A percentile compares a stretch with the other conserved stretches of the same genome.
These are phyloP conservation scores for Picea mariana DNA, from an alignment of 83 land plant species.

Conservation along the genomic window DNA sequence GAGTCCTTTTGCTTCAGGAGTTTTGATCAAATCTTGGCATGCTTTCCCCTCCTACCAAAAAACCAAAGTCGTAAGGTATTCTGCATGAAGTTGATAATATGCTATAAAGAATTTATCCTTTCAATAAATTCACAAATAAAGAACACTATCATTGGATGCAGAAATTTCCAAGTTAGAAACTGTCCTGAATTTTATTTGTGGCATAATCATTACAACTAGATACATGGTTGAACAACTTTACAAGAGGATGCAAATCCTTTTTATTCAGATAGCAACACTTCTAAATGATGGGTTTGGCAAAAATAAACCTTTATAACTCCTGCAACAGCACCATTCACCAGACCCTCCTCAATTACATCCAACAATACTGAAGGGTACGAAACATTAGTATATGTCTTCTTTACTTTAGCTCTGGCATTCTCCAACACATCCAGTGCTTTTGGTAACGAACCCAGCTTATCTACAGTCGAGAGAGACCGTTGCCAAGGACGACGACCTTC, in stretches of 20 bases:
- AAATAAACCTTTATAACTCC: constrained; percentile 33
- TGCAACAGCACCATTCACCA: constrained; percentile 39
- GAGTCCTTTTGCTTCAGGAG: constrained; percentile 39
- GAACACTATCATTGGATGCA: not conserved
- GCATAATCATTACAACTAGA: not conserved
- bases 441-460: constrained; percentile 39
- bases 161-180: not conserved
- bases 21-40: constrained; percentile 29
- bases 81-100: not conserved
- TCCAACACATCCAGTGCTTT: constrained; percentile 50
- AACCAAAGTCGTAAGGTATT: not conserved
- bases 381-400: constrained; percentile 40
- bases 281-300: too few species aligned
- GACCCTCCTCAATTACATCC: constrained; percentile 54
- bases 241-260: not conserved
- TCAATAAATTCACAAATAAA: not conserved
- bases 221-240: not conserved
- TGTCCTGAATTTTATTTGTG: not conserved
- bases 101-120: too few species aligned
- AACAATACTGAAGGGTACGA: constrained; percentile 43
- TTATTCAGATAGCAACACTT: too few species aligned
- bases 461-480: constrained; percentile 32
- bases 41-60: constrained; percentile 39
- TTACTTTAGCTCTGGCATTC: constrained; percentile 48
- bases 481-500: constrained; percentile 37